Evolutionary conservation across 1,284 basidiomycete genomes (phyloP).

Genomic region (Athelia sp.): DNA sequence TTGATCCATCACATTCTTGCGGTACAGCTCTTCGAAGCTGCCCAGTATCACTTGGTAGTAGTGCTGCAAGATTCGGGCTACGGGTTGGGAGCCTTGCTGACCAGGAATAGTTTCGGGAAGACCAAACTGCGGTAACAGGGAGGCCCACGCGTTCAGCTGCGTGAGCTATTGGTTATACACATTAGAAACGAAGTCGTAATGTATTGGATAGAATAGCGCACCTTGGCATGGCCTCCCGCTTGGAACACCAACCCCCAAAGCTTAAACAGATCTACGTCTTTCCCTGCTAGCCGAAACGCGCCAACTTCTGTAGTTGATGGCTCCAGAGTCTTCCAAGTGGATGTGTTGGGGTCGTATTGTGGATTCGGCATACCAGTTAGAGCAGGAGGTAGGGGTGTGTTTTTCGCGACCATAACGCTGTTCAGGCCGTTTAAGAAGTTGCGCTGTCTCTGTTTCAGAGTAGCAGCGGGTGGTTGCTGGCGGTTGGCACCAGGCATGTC

Average conservation of each 20-base stretch:
- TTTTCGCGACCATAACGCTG: conserved; percentile 46
- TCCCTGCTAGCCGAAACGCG: conserved; percentile 64
- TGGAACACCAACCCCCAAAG: conserved; percentile 57
- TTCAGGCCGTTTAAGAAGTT: conserved; percentile 56
- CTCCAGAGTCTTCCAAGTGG: conserved; percentile 62
- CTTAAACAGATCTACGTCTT: conserved; percentile 73
- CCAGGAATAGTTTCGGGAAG: neutral
- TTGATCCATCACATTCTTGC: conserved; percentile 52
- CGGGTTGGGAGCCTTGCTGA: neutral
- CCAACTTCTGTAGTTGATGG: conserved; percentile 50
- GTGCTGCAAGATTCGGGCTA: conserved; percentile 11
- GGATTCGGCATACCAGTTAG: conserved; percentile 54
- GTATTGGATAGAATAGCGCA: conserved; percentile 26
- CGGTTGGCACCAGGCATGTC: conserved; percentile 22
- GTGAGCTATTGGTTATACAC: conserved; percentile 1
- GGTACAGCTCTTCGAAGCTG: conserved; percentile 67
- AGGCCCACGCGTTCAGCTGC: neutral
- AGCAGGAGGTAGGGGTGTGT: conserved; percentile 58
- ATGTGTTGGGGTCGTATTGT: conserved; percentile 53
- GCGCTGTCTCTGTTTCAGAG: conserved; percentile 44
- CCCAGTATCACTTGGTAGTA: conserved; percentile 57
- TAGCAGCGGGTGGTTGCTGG: conserved; percentile 23
- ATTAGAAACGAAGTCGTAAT: conserved; percentile 5
- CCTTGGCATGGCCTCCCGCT: conserved; percentile 53
- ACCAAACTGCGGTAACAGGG: neutral